These are phyloP conservation scores for Colletotrichum sublineola DNA, from an alignment of 2,329 filamentous ascomycete species.

Conservation along the genomic window DNA sequence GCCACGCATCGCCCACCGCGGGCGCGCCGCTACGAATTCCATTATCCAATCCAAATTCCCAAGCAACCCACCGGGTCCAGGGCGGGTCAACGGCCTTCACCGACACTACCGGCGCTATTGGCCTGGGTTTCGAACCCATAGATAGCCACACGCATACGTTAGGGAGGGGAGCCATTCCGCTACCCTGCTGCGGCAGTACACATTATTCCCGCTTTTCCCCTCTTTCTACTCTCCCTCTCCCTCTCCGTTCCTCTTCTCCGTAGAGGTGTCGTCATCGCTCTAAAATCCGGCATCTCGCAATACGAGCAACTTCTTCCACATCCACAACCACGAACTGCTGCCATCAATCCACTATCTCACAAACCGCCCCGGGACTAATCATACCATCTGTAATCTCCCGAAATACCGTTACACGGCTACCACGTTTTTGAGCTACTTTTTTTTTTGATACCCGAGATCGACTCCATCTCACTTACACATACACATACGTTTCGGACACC, in stretches of 20 bases:
- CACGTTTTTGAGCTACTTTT: slow-evolving; percentile 11
- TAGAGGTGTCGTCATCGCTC: slow-evolving; percentile 39
- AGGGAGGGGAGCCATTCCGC: slow-evolving; percentile 29
- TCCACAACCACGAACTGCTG: slow-evolving; percentile 25
- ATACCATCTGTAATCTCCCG: not conserved
- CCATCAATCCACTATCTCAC: slow-evolving; percentile 35
- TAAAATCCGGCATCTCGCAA: slow-evolving; percentile 35
- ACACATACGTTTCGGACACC: slow-evolving; percentile 23
- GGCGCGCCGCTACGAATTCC: slow-evolving; percentile 13
- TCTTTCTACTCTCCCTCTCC: slow-evolving; percentile 19
- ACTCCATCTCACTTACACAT: slow-evolving; percentile 5
- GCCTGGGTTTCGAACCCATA: slow-evolving; percentile 14
- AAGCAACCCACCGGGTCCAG: slow-evolving; percentile 29
- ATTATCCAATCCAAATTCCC: slow-evolving; percentile 35
- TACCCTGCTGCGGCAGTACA: slow-evolving; percentile 8
- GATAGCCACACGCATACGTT: slow-evolving; percentile 13
- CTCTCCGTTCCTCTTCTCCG: not conserved
- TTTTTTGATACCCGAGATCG: slow-evolving; percentile 30
- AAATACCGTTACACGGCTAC: not conserved
- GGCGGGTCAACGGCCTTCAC: slow-evolving; percentile 41
- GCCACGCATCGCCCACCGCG: slow-evolving; percentile 32
- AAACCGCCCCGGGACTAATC: not conserved
- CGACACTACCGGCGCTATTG: slow-evolving; percentile 39
- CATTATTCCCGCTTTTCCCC: slow-evolving; percentile 35
- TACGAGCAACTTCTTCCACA: slow-evolving; percentile 20